Conservation (phyloP, 208 protist genomes). For the Trypanosoma cruzi region DNA sequence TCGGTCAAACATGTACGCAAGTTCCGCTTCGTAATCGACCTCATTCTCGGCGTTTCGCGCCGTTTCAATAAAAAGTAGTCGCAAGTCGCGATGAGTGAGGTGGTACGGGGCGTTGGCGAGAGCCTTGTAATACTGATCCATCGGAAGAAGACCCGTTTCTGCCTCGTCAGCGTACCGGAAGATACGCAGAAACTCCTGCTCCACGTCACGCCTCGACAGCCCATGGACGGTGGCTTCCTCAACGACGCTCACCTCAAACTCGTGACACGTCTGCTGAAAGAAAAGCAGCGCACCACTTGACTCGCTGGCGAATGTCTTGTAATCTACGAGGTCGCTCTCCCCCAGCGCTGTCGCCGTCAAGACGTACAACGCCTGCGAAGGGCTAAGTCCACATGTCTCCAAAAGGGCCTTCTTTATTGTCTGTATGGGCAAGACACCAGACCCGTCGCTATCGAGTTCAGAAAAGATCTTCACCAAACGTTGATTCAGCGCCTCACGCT, state of each 20-base stretch:
- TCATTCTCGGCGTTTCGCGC: slow-evolving; percentile 40
- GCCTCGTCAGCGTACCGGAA: slow-evolving; percentile 71
- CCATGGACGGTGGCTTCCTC: slow-evolving; percentile 80
- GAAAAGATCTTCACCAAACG: slow-evolving; percentile 60
- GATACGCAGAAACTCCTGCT: slow-evolving; percentile 75
- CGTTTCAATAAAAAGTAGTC: slow-evolving; percentile 69
- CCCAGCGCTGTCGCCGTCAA: slow-evolving; percentile 55
- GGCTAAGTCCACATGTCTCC: slow-evolving; percentile 60
- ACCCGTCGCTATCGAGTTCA: slow-evolving; percentile 41
- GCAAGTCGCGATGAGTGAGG: slow-evolving; percentile 81
- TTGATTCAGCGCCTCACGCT: slow-evolving; percentile 34
- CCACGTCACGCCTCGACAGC: slow-evolving; percentile 72
- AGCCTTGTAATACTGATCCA: slow-evolving; percentile 60
- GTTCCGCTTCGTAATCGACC: slow-evolving; percentile 81
- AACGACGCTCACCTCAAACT: slow-evolving; percentile 50
- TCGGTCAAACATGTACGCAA: slow-evolving; percentile 70
- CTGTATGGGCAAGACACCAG: slow-evolving; percentile 47
- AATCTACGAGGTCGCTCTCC: slow-evolving; percentile 64
- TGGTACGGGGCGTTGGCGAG: slow-evolving; percentile 78
- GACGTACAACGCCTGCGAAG: slow-evolving; percentile 81
- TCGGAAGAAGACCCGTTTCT: slow-evolving; percentile 54
- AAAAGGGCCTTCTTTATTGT: slow-evolving; percentile 53
- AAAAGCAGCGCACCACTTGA: slow-evolving; percentile 64
- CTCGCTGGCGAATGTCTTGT: slow-evolving; percentile 57
- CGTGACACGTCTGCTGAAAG: slow-evolving; percentile 63